Evolutionary conservation across 139 green algal genomes (phyloP), one percentile per base, ranked within the genome.

Genomic region (Pseudopediastrum boryanum): DNA sequence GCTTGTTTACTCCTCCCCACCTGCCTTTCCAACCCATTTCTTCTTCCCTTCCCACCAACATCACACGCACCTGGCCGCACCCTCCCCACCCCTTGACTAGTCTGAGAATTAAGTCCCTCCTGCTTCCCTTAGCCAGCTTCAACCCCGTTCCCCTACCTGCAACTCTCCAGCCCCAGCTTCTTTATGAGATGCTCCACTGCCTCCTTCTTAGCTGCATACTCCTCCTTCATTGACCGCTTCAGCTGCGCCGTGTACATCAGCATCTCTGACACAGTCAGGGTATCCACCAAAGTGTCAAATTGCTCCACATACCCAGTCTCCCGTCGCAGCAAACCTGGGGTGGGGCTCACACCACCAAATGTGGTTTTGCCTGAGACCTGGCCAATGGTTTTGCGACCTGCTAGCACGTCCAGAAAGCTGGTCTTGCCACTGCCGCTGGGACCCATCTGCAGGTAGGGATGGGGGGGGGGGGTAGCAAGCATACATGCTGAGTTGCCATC

Each of bases 161-260:
- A 76, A 16, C 9, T 56, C 41, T 1, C 23, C 29, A 72, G 41
- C 4, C 63, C 43, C 44, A 81, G 72, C 72, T 67, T 84, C 72
- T 63, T 81, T 59, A 85, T 63, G 69, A 87, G 42, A 83, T 82
- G 54, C 75, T 92, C 84, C 73, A 97, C 92, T 23, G 77, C 84
- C 29, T 44, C 78, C n/a, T 78, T 52, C 78, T 96, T 92, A 56
- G 23, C 36, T 4, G 71, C 70, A 25, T 85, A 41, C 2, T 81
- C 52, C 85, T 91, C 83, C 10, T 8, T 41, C 2, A 67, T 39
- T 0, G 85, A 78, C n/a, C 85, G 79, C 84, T 95, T 94, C 44
- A 97, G 85, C 76, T 95, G 90, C 1, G 88, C 89, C 0, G 90
- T 96, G 86, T 97, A 97, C 76, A 94, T 56, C 43, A 97, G 81